phyloP scores from a whole-genome alignment of 1,139 yeast genomes.

The Blastobotrys aristatus region DNA sequence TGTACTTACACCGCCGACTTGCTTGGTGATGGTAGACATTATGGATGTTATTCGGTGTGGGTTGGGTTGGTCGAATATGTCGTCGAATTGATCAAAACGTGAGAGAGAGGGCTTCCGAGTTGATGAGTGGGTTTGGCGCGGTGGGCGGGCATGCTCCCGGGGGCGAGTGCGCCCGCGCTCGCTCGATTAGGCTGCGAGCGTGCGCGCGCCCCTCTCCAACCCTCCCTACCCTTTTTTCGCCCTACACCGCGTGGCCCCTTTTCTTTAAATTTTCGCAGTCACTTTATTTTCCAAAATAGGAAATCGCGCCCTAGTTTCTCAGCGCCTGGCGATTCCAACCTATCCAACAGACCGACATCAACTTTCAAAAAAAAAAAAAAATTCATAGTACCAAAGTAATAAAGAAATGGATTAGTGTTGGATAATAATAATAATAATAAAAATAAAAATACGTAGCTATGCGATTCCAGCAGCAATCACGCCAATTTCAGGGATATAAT shows the following conservation, averaged over 20 bases:
- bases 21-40: conserved; percentile 37
- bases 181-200: too few species aligned
- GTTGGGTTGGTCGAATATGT: conserved; percentile 13
- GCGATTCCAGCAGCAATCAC: conserved; percentile 6
- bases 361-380: not conserved
- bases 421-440: not conserved
- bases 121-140: not conserved
- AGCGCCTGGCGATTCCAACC: too few species aligned
- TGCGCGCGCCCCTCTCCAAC: not conserved
- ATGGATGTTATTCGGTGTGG: not conserved
- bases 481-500: not conserved
- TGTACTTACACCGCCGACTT: conserved; percentile 36
- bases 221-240: too few species aligned
- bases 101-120: conserved; percentile 2
- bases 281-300: too few species aligned
- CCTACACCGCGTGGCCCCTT: too few species aligned
- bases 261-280: too few species aligned
- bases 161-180: not conserved
- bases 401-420: not conserved
- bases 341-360: too few species aligned
- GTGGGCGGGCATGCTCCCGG: not conserved
- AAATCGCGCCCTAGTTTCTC: too few species aligned
- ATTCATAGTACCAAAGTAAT: not conserved
- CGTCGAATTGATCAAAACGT: conserved; percentile 6
- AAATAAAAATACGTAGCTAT: not conserved